Base-by-base conservation (phyloP, 2,329 filamentous ascomycete species). In the Microdochium paspali region DNA sequence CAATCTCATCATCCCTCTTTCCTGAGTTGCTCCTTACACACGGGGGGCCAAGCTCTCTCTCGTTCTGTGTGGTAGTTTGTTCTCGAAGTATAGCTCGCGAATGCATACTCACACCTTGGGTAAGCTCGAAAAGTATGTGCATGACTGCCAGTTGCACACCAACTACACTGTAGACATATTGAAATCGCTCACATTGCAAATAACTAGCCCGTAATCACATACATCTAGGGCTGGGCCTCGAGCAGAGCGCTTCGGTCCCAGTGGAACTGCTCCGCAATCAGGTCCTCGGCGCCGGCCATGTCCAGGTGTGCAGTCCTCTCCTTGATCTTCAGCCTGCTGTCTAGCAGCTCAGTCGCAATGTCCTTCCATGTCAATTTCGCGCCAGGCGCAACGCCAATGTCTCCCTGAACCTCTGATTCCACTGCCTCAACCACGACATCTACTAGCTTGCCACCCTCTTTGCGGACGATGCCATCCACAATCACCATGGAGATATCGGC, bases 401-500 rank as follows among this genome's bases (percentile, higher is more conserved):
- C n/a, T 12, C 28, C 24, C 20, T 42, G 46, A 5, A 24, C 31
- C 44, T n/a, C n/a, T n/a, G n/a, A n/a, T 10, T 45, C 39, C 12
- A 47, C 51, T 10, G 49, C 6, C 24, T 21, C 42, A 7, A 50
- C 47, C 10, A 24, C n/a, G 23, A 49, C 43, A 23, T 50, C 49
- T 13, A 49, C 40, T 13, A 52, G 45, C 47, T 39, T 46, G n/a
- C 48, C 46, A n/a, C 24, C 47, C 24, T 44, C 35, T 47, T 51
- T 53, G 39, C 48, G 31, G 24, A 52, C 44, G 24, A 49, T 42
- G 26, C 51, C 51, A 18, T 51, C 51, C n/a, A 53, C 44, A 13
- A 51, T 42, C n/a, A 53, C 51, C 28, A 47, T 47, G 44, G 50
- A 46, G 45, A 53, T 49, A 39, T 53, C 51, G 24, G 50, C 39